Conservation (phyloP, 2,329 filamentous ascomycete genomes). For the Zymoseptoria pseudotritici region DNA sequence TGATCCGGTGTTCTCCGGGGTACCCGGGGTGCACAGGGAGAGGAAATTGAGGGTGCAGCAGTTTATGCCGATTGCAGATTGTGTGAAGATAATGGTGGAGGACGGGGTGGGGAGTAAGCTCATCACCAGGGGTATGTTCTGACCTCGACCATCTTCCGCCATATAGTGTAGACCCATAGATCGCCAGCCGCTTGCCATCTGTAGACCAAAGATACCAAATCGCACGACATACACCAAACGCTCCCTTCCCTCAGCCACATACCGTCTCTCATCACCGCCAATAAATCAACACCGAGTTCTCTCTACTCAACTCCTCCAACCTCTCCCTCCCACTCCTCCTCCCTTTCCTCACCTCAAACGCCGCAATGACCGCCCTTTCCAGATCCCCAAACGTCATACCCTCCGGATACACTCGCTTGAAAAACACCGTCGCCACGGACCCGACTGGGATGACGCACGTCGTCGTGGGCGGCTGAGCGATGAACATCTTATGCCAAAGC, state of each 20-base stretch:
- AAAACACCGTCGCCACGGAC: slow-evolving; percentile 11
- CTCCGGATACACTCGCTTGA: slow-evolving; percentile 13
- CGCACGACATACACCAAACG: no score
- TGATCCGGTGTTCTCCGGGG: background rate
- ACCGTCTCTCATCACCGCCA: slow-evolving; percentile 8
- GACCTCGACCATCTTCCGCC: background rate
- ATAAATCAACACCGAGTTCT: slow-evolving; percentile 17
- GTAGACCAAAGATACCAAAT: no score
- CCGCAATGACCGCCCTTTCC: slow-evolving; percentile 13
- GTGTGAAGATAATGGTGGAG: background rate
- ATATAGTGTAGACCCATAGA: no score
- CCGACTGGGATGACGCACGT: slow-evolving; percentile 16
- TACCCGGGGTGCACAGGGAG: background rate
- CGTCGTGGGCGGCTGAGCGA: slow-evolving; percentile 13
- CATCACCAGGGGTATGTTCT: background rate
- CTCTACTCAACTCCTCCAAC: slow-evolving; percentile 11
- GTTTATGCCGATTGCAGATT: background rate
- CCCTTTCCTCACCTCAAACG: slow-evolving; percentile 15
- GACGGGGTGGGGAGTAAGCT: background rate
- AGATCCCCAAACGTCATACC: slow-evolving; percentile 19
- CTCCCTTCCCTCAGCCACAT: background rate
- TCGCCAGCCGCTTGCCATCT: no score
- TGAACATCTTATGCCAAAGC: slow-evolving; percentile 13
- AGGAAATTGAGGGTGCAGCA: background rate
- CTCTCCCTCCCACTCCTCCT: slow-evolving; percentile 8